These are phyloP conservation scores for Arachis monticola DNA, from an alignment of 331 rosid species.

Conservation along the genomic window DNA sequence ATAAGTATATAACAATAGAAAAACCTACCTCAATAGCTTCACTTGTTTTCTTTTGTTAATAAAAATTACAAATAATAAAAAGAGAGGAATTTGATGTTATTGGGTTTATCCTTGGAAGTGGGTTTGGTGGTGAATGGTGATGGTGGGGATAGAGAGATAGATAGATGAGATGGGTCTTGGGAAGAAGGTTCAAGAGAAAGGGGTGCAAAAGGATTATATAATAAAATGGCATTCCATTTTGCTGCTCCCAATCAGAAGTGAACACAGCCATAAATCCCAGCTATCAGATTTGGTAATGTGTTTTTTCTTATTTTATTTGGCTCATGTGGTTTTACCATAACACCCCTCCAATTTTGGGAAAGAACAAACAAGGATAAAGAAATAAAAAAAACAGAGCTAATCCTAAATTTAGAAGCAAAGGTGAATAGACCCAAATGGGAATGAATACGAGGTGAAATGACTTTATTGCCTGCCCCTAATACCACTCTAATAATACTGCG, in stretches of 20 bases:
- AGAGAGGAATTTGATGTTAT: background rate
- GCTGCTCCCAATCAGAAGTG: slow-evolving; percentile 46
- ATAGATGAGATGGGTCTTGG: background rate
- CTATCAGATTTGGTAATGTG: slow-evolving; percentile 52
- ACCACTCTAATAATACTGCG: no score
- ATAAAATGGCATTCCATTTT: slow-evolving; percentile 16
- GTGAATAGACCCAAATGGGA: slow-evolving; percentile 48
- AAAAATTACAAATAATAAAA: background rate
- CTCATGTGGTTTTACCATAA: slow-evolving; percentile 42
- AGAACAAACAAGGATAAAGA: slow-evolving; percentile 24
- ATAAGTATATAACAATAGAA: background rate
- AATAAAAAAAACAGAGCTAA: slow-evolving; percentile 40
- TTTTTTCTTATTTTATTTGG: background rate
- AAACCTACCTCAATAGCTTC: background rate
- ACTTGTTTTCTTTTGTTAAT: background rate
- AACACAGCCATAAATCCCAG: slow-evolving; percentile 52
- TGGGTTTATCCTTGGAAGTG: slow-evolving; percentile 12
- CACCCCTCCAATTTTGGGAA: slow-evolving; percentile 44
- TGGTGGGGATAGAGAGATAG: background rate
- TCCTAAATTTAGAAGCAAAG: slow-evolving; percentile 47
- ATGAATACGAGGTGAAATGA: slow-evolving; percentile 51
- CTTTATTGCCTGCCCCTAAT: slow-evolving; percentile 37
- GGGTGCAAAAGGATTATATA: background rate
- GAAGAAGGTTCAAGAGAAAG: slow-evolving; percentile 37
- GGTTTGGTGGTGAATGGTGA: slow-evolving; percentile 17